A percentile compares a stretch with the other conserved stretches of the same genome.
Conservation (phyloP, 192 early-diverging fungal species). For the Backusella luteola region DNA sequence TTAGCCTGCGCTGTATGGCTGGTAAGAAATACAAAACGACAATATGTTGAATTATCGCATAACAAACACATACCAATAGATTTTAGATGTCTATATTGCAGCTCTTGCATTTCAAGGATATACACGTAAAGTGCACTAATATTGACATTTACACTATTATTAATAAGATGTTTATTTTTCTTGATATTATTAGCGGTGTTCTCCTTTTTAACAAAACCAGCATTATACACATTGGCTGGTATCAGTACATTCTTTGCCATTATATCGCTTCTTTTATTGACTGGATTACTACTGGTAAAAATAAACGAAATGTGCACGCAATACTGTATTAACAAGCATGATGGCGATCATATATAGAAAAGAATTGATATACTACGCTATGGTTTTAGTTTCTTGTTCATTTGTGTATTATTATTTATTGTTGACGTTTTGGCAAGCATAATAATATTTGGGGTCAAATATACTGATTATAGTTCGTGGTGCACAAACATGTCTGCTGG, state of each 20-base stretch:
- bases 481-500: neutral
- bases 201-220: neutral
- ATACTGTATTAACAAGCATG: too few species aligned
- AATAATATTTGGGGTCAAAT: neutral
- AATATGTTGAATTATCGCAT: neutral
- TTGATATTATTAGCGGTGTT: neutral
- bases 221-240: neutral
- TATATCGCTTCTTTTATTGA: neutral
- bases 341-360: neutral
- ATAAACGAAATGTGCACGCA: neutral
- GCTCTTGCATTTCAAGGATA: slow-evolving; percentile 2
- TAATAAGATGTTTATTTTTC: neutral
- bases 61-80: neutral
- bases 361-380: neutral
- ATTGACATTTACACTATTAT: neutral
- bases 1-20: neutral
- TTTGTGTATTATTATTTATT: neutral
- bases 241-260: neutral
- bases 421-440: neutral
- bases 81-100: neutral
- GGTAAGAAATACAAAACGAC: neutral
- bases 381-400: neutral
- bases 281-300: neutral
- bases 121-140: neutral
- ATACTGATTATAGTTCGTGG: neutral